Percentiles rank a stretch among this genome's conserved stretches.
phyloP scores from a whole-genome alignment of 345 rosid species.

The Populus pruinosa region DNA sequence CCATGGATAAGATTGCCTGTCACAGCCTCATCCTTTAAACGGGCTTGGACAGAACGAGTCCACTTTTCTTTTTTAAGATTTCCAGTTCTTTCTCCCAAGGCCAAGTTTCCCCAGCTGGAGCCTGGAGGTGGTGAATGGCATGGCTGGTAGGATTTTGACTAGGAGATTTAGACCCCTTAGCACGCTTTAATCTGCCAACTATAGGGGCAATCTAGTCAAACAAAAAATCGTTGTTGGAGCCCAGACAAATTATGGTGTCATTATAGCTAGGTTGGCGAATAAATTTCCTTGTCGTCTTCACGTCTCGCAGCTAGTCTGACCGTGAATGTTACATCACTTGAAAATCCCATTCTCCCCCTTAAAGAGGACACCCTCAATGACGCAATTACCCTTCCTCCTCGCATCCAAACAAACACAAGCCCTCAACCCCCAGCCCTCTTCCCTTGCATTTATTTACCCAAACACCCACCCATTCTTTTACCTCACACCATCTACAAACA shows the following conservation, averaged over 20 bases:
- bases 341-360: constrained; percentile 48
- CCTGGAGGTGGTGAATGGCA: too few species aligned
- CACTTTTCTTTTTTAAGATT: background rate
- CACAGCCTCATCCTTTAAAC: background rate
- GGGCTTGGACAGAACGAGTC: background rate
- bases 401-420: background rate
- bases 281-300: constrained; percentile 43
- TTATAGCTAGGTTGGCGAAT: constrained; percentile 37
- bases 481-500: too few species aligned
- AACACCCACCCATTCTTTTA: background rate
- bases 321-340: constrained; percentile 30
- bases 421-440: too few species aligned
- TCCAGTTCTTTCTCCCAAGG: background rate
- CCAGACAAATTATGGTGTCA: constrained; percentile 42
- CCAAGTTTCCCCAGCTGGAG: background rate
- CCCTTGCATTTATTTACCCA: background rate
- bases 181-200: background rate
- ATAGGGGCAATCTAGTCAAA: constrained; percentile 22
- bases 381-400: constrained; percentile 9
- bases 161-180: background rate
- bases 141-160: background rate
- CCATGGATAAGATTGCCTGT: background rate
- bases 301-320: constrained; percentile 26
- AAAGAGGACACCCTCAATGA: constrained; percentile 16
- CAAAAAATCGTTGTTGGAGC: constrained; percentile 12